Evolutionary conservation across 2,329 filamentous ascomycete genomes (phyloP).

Genomic region (Apiospora arundinis): DNA sequence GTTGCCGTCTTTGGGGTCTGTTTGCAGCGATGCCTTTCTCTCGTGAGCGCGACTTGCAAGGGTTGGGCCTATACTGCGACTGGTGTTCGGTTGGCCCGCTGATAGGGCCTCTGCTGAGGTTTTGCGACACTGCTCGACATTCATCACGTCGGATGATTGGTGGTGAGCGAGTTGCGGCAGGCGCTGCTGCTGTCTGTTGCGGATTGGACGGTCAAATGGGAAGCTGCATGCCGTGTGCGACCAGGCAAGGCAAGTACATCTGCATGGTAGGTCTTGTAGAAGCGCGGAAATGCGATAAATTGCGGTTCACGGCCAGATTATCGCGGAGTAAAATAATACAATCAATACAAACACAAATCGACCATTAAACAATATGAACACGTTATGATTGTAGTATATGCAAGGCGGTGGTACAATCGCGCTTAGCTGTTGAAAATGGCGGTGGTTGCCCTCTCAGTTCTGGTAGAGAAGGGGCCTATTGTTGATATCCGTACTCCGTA

Average conservation of each 20-base stretch:
- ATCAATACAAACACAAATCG: neutral
- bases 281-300: neutral
- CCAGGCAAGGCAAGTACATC: constrained; percentile 12
- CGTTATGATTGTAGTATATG: constrained; percentile 12
- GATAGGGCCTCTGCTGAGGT: constrained; percentile 12
- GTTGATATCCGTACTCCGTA: neutral
- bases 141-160: constrained; percentile 7
- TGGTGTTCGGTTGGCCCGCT: neutral
- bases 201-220: constrained; percentile 20
- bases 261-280: neutral
- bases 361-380: constrained; percentile 9
- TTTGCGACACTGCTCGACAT: constrained; percentile 18
- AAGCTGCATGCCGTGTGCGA: constrained; percentile 20
- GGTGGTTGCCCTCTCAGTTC: constrained; percentile 9
- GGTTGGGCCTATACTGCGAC: constrained; percentile 15
- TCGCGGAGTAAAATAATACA: neutral
- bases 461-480: constrained; percentile 4
- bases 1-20: constrained; percentile 1
- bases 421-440: constrained; percentile 1
- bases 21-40: neutral
- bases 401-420: constrained; percentile 2
- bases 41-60: constrained; percentile 16
- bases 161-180: neutral
- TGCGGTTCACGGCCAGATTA: constrained; percentile 9
- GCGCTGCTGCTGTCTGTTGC: constrained; percentile 7